Evolutionary conservation across 2,329 filamentous ascomycete genomes (phyloP).

Genomic region (Colletotrichum abscissum): DNA sequence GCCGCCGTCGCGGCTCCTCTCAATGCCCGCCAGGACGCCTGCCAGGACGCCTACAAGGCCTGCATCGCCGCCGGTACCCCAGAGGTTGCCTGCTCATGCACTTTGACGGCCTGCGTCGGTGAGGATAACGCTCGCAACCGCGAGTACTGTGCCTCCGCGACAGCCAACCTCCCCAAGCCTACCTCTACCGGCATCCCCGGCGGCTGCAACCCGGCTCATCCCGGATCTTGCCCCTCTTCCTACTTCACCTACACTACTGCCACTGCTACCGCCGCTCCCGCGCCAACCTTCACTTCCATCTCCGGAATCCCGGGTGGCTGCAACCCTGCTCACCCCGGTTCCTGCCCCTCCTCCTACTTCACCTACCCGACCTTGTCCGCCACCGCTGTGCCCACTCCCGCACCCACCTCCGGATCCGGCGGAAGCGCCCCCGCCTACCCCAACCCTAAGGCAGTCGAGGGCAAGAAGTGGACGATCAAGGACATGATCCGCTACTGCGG

Average conservation of each 20-base stretch:
- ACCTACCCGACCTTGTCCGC: conserved; percentile 7
- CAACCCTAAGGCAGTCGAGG: conserved; percentile 6
- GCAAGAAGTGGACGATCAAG: conserved; percentile 27
- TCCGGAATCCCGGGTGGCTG: conserved; percentile 29
- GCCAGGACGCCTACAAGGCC: conserved; percentile 17
- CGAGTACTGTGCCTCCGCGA: conserved; percentile 28
- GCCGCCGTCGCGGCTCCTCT: conserved; percentile 22
- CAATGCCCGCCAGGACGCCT: conserved; percentile 15
- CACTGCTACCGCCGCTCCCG: not conserved
- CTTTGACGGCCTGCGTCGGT: conserved; percentile 18
- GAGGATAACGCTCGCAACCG: conserved; percentile 34
- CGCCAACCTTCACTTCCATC: conserved; percentile 10
- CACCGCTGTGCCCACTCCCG: not conserved
- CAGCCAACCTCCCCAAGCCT: conserved; percentile 22
- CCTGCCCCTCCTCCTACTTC: conserved; percentile 18
- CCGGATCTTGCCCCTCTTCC: conserved; percentile 28
- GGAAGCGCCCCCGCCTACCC: not conserved
- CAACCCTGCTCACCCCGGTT: conserved; percentile 30
- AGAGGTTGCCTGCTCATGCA: conserved; percentile 26
- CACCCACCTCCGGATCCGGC: not conserved
- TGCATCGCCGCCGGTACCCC: conserved; percentile 29
- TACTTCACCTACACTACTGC: conserved; percentile 25
- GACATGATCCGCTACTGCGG: conserved; percentile 25
- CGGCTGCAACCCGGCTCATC: conserved; percentile 34
- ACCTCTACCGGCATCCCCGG: conserved; percentile 27